Evolutionary conservation across 345 rosid species (phyloP), one percentile per base, ranked within the genome.

Genomic region (Citrus sp.): DNA sequence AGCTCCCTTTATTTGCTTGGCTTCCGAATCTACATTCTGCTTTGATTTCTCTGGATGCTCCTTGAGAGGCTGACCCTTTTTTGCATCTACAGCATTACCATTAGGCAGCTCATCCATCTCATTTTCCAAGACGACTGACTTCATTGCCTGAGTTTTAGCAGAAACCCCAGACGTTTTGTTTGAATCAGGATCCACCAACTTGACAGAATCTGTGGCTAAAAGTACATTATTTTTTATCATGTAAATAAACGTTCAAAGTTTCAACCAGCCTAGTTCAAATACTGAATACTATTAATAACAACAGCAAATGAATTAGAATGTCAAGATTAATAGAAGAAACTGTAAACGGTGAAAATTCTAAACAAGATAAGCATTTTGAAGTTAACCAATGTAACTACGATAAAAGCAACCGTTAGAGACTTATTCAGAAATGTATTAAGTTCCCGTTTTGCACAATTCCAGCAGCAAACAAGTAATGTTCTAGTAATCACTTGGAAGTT

Each of bases 1-100:
- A 73, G 92, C 83, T 83, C 97, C 97, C 79, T 87, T 87, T n/a
- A 67, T 79, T 73, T 75, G 88, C 77, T 88, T 90, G 25, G 79
- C 60, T 78, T 87, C 92, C 77, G 83, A 78, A 78, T 71, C 84
- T 0, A 73, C 46, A 78, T 32, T 66, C 68, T 84, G 84, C 56
- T 37, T 14, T 65, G 83, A 73, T 54, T 79, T 80, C 73, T 77
- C 72, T 64, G 58, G 64, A 77, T 72, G 75, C 40, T 87, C 93
- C 77, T 34, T 73, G 66, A 79, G 68, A 65, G 85, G 87, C 79
- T 77, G 88, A 56, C 72, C 34, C 18, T 22, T 79, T 81, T 79
- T 83, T 12, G 70, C 35, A 55, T 63, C 80, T 21, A 51, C 32
- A 32, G 35, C 51, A 54, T 35, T 70, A 75, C 49, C 73, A 68